Percentiles rank a stretch among this genome's conserved stretches.
Conservation (phyloP, 306 rosid genomes). For the Alnus glutinosa region DNA sequence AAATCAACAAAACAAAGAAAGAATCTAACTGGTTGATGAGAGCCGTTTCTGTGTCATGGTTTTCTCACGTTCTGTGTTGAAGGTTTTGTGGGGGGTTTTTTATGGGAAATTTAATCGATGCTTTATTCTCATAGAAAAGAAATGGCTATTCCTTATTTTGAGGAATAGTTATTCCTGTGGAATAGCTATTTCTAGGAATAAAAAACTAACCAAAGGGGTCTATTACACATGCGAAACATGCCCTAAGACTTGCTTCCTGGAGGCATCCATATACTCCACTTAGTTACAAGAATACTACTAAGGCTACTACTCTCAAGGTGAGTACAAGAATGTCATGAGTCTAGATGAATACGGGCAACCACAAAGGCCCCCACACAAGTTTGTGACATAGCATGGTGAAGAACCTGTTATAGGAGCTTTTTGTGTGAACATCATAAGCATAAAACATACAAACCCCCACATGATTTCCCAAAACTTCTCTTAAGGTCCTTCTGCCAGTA, state of each 20-base stretch:
- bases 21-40: no score
- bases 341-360: background rate
- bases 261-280: background rate
- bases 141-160: no score
- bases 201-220: no score
- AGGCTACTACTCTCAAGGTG: background rate
- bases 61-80: no score
- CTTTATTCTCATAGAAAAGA: no score
- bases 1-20: no score
- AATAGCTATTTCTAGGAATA: no score
- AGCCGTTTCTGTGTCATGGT: no score
- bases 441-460: background rate
- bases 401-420: background rate
- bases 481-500: background rate
- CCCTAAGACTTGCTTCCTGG: background rate
- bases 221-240: no score
- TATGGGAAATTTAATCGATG: no score
- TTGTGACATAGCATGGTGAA: background rate
- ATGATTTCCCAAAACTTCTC: background rate
- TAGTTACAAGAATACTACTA: background rate
- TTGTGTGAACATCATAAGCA: background rate
- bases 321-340: background rate
- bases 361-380: background rate
- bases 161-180: no score
- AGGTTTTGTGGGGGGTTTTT: no score